Evolutionary conservation across 1,284 basidiomycete species (phyloP), one percentile per base, ranked within the genome.

Genomic region (Cronartium quercuum): DNA sequence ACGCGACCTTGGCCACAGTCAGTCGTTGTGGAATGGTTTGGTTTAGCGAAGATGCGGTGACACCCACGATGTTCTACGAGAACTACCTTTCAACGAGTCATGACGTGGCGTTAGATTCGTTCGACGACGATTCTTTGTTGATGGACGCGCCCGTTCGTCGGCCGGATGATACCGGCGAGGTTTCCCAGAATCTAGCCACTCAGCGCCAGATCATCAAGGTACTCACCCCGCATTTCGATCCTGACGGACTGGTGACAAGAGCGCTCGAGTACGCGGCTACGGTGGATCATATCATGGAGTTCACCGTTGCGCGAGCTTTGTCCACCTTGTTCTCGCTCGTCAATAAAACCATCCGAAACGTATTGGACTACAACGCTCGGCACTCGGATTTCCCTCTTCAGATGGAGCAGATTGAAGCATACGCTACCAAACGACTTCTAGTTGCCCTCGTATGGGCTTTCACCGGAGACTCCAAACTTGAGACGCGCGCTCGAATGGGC

Each of bases 11-110:
- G 63, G 96, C 96, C 7, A 99, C 96, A 15, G 97, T 99, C 84
- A 96, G 93, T 87, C 94, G 96, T 74, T 99, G 96, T 82, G 96
- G 96, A 82, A 99, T 99, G 96, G 95, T 99, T 80, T 99, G 96
- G 96, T 99, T 99, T 84, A 97, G 93, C 81, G 93, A 97, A 76
- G 94, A 97, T 77, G 89, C 95, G 64, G 89, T 99, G 40, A 88
- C 91, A 77, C 89, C 93, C 2, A 84, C 86, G 3, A 98, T 98
- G 96, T 88, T 97, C 40, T 97, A 91, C 83, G 87, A 87, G 63
- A 88, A 97, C 81, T 95, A 97, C 80, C 87, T 99, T 62, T 86
- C 88, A 65, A 89, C 89, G 0, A 85, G 98, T 41, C 86, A 89
- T 0, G 85, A 88, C 6, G 85, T 89, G 3, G 88, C 92, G n/a